Base-by-base conservation (phyloP, 2,329 filamentous ascomycete genomes). In the Pseudopithomyces maydicus region DNA sequence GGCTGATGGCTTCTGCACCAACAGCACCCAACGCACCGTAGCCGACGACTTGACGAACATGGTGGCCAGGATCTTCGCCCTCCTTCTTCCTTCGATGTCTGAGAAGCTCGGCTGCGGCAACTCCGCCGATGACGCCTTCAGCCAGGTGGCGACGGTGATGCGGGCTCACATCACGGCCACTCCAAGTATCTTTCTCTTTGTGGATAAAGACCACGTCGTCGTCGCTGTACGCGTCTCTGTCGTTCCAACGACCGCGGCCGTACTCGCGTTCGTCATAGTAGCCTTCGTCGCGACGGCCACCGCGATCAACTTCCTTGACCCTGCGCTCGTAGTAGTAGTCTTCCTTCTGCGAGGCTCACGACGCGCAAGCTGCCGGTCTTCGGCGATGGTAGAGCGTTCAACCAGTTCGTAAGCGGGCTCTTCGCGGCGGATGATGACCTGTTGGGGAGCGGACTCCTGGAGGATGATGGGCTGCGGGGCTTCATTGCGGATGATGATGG, bases 21-120 rank as follows among this genome's bases (percentile, higher is more conserved):
- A 86, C 79, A 20, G 84, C 86, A 52, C 86, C 86, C 3, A 88
- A 70, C 11, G 84, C 84, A 54, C 84, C 86, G 56, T 85, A 86
- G 41, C 85, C 85, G 38, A 87, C 74, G 43, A 84, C 80, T 63
- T 82, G 82, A 45, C 82, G 79, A 35, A 82, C 70, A 29, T 80
- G 79, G 60, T 79, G 78, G 42, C 84, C 82, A 11, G 80, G 77
- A 8, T 82, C 80, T 47, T 84, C 80, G 26, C 85, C 85, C 64
- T 86, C 77, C 43, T 72, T 76, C 74, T 84, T 86, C 47, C 81
- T 79, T 59, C 84, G 85, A 62, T 83, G 83, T 49, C 85, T 80
- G 17, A 88, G 63, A 35, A 88, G 74, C 62, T 87, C 84, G 36
- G 85, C 85, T 39, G 85, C 86, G 59, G 84, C 86, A 43, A 85